Conservation (phyloP, 2,329 filamentous ascomycete species). For the Kalmusia sp. region DNA sequence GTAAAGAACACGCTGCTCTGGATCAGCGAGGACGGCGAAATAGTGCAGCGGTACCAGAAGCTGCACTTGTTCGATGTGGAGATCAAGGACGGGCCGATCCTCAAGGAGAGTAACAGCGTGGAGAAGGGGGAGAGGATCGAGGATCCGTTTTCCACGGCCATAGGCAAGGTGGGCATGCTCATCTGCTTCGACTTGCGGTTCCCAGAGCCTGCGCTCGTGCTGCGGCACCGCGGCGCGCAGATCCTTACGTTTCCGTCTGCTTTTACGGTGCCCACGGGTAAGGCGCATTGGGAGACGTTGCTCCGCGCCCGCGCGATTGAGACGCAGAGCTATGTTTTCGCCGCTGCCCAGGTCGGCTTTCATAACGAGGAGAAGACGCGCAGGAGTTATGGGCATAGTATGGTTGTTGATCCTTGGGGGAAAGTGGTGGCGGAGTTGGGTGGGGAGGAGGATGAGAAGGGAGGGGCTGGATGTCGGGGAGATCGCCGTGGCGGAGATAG, state of each 20-base stretch:
- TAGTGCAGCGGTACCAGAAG: slow-evolving; percentile 79
- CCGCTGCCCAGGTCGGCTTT: slow-evolving; percentile 77
- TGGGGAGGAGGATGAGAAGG: slow-evolving; percentile 53
- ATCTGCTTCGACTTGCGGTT: slow-evolving; percentile 95
- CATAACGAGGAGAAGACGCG: slow-evolving; percentile 73
- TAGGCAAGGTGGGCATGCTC: slow-evolving; percentile 78
- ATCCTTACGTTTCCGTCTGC: slow-evolving; percentile 87
- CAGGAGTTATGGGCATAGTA: slow-evolving; percentile 82
- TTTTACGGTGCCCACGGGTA: slow-evolving; percentile 86
- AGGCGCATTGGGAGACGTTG: slow-evolving; percentile 84
- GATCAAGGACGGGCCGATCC: slow-evolving; percentile 61
- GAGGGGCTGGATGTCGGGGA: slow-evolving; percentile 45
- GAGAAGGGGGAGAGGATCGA: slow-evolving; percentile 70
- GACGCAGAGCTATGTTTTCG: slow-evolving; percentile 85
- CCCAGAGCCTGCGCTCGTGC: slow-evolving; percentile 73
- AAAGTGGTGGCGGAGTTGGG: slow-evolving; percentile 71
- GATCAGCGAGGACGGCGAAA: slow-evolving; percentile 67
- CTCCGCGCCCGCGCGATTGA: slow-evolving; percentile 85
- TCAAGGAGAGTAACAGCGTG: slow-evolving; percentile 72
- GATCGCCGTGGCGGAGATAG: slow-evolving; percentile 59
- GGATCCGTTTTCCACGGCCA: slow-evolving; percentile 72
- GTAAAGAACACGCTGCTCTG: slow-evolving; percentile 72
- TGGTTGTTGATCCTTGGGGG: slow-evolving; percentile 90
- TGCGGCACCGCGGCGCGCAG: slow-evolving; percentile 73
- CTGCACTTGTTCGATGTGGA: slow-evolving; percentile 85